phyloP scores from a whole-genome alignment of 352 stramenopile species.

The Pythium folliculosum region DNA sequence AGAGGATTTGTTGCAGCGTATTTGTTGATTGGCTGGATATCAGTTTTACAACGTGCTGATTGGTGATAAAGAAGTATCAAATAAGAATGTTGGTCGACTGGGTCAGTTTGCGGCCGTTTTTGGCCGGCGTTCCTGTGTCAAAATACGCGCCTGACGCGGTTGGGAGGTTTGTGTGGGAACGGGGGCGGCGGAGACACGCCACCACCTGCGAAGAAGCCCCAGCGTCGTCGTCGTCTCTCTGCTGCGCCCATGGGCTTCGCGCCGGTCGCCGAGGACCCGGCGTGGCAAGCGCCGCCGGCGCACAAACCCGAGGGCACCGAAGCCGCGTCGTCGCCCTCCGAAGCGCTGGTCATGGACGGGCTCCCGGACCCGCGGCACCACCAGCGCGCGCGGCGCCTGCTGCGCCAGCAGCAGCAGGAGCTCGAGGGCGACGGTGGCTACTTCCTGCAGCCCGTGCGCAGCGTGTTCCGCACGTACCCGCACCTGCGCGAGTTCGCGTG shows the following conservation, averaged over 20 bases:
- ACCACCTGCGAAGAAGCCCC: not conserved
- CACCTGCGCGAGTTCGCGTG: slow-evolving; percentile 84
- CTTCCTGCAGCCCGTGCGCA: slow-evolving; percentile 18
- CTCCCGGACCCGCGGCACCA: slow-evolving; percentile 9
- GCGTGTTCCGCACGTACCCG: slow-evolving; percentile 59
- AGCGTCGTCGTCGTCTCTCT: not conserved
- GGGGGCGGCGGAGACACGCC: slow-evolving; percentile 6
- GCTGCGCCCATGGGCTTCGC: slow-evolving; percentile 20
- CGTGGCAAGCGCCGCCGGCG: slow-evolving; percentile 11
- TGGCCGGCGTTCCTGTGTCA: slow-evolving; percentile 6
- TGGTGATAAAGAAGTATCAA: not conserved
- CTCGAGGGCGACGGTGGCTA: not conserved
- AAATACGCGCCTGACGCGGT: not conserved
- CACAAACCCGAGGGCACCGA: not conserved
- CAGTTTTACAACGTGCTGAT: not conserved
- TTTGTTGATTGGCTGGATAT: slow-evolving; percentile 11
- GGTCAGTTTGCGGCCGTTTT: slow-evolving; percentile 20
- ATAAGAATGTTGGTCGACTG: slow-evolving; percentile 15
- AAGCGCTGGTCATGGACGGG: slow-evolving; percentile 11
- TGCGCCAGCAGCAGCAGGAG: slow-evolving; percentile 14
- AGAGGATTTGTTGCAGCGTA: not conserved
- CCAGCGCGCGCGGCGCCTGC: slow-evolving; percentile 13
- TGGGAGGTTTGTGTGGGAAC: slow-evolving; percentile 4
- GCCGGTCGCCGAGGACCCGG: slow-evolving; percentile 24
- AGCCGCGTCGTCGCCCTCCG: not conserved